Percentiles rank a stretch among this genome's conserved stretches.
These are phyloP conservation scores for Porodaedalea pini DNA, from an alignment of 1,284 basidiomycete genomes.

Conservation along the genomic window DNA sequence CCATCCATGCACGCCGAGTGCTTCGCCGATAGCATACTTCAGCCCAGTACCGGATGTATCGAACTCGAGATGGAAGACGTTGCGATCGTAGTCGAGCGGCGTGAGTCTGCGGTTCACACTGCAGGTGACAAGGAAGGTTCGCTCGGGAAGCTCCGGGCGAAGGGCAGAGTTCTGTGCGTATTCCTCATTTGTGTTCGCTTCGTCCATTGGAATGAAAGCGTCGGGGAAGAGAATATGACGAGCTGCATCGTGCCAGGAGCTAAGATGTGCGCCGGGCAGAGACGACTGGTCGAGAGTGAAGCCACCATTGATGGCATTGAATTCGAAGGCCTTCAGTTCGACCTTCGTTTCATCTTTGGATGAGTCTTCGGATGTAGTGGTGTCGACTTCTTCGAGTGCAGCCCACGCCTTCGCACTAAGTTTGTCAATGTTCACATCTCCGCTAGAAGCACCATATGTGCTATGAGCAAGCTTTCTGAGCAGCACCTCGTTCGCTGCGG, in stretches of 20 bases:
- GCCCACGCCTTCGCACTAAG: constrained; percentile 55
- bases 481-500: constrained; percentile 48
- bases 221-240: constrained; percentile 87
- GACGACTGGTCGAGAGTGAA: constrained; percentile 50
- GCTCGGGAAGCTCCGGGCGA: constrained; percentile 84
- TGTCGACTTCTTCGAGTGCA: constrained; percentile 48
- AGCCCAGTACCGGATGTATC: constrained; percentile 89
- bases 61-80: constrained; percentile 99
- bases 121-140: constrained; percentile 92
- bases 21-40: constrained; percentile 95
- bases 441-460: constrained; percentile 40
- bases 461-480: constrained; percentile 49
- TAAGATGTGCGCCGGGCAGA: constrained; percentile 58
- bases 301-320: constrained; percentile 67
- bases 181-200: constrained; percentile 36
- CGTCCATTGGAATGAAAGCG: constrained; percentile 57
- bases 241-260: constrained; percentile 84
- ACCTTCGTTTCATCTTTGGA: constrained; percentile 20
- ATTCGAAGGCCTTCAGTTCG: constrained; percentile 55
- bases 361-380: constrained; percentile 27
- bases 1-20: constrained; percentile 96
- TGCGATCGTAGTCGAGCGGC: constrained; percentile 93
- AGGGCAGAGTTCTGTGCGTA: constrained; percentile 64
- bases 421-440: constrained; percentile 43
- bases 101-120: constrained; percentile 94